Evolutionary conservation across 2,329 filamentous ascomycete genomes (phyloP).

Genomic region (Microcyclospora tardicrescens): DNA sequence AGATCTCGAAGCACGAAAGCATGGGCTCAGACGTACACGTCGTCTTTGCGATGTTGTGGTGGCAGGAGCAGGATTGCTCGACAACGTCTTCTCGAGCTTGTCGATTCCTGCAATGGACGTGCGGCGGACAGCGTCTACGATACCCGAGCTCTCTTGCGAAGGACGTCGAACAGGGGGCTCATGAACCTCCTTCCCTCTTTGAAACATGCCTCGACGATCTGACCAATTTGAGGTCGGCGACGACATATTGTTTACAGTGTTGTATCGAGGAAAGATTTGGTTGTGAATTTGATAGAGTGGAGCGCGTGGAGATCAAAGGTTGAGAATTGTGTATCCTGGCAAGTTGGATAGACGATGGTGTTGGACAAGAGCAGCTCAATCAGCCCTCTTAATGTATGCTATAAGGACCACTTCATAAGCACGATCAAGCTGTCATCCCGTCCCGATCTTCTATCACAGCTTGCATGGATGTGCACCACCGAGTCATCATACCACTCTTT

Average conservation of each 20-base stretch:
- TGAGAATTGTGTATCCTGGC: too few relatives aligned
- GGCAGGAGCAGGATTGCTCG: conserved; percentile 4
- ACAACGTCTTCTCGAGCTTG: conserved; percentile 15
- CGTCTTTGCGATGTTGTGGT: conserved; percentile 3
- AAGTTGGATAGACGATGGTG: too few relatives aligned
- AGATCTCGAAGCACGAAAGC: neutral
- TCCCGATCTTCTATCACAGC: too few relatives aligned
- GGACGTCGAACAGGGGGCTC: conserved; percentile 11
- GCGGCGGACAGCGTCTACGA: conserved; percentile 17
- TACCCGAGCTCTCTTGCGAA: conserved; percentile 6
- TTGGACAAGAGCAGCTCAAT: too few relatives aligned
- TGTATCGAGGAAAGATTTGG: neutral
- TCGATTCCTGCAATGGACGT: conserved; percentile 13
- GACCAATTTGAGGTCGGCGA: conserved; percentile 8
- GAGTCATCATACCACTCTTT: too few relatives aligned
- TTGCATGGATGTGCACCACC: too few relatives aligned
- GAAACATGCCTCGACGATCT: conserved; percentile 22
- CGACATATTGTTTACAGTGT: neutral
- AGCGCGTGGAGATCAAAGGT: too few relatives aligned
- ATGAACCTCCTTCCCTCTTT: conserved; percentile 22
- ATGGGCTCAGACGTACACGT: conserved; percentile 5
- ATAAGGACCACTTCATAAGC: too few relatives aligned
- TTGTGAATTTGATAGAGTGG: neutral
- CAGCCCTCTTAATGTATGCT: too few relatives aligned
- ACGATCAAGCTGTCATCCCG: too few relatives aligned